Conservation (phyloP, 805 yeast species). For the Saccharomyces kudriavzevii region DNA sequence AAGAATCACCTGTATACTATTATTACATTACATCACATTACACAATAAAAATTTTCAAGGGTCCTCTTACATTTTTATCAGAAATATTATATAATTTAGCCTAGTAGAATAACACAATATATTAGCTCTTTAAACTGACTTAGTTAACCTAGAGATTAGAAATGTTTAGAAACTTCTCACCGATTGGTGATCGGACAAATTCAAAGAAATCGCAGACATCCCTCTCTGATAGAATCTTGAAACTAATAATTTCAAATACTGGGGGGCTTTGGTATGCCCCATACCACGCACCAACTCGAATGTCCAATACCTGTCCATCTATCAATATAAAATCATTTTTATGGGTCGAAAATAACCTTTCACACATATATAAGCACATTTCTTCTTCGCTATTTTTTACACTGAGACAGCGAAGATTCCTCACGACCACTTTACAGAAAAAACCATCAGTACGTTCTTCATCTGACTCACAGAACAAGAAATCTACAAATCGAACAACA, state of each 20-base stretch:
- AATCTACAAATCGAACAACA: conserved; percentile 13
- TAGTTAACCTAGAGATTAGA: neutral
- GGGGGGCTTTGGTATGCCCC: neutral
- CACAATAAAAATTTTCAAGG: neutral
- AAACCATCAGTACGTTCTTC: neutral
- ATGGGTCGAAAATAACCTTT: neutral
- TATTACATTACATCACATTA: conserved; percentile 5
- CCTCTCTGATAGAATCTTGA: conserved; percentile 4
- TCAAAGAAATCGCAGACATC: conserved; percentile 9
- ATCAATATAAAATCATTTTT: conserved; percentile 1
- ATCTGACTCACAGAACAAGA: conserved; percentile 2
- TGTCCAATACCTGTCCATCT: conserved; percentile 13
- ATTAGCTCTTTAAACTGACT: neutral
- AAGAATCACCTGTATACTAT: neutral
- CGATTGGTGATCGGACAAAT: conserved; percentile 5
- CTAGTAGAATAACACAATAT: no score
- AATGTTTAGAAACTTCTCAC: conserved; percentile 1
- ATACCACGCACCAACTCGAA: conserved; percentile 9
- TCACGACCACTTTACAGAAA: conserved; percentile 7
- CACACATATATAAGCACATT: neutral
- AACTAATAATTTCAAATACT: conserved; percentile 12
- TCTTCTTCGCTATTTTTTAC: neutral
- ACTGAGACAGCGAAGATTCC: conserved; percentile 3
- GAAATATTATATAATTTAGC: neutral
- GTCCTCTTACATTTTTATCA: neutral